These are phyloP conservation scores for Schizosaccharomyces japonicus DNA, from an alignment of 805 yeast genomes.

Conservation along the genomic window DNA sequence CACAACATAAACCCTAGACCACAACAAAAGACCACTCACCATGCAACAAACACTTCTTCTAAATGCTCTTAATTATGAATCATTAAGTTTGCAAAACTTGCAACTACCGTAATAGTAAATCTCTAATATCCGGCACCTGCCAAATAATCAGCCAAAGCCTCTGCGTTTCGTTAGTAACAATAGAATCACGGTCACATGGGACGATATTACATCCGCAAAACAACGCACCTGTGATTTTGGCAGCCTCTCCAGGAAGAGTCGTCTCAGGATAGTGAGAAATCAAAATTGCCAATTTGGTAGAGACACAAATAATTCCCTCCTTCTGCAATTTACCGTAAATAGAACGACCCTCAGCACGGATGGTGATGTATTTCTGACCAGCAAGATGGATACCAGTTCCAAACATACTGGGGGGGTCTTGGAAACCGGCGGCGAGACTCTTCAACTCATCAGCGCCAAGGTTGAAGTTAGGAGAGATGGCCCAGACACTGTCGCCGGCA, in stretches of 20 bases:
- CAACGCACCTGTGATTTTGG: constrained; percentile 76
- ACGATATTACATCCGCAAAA: background rate
- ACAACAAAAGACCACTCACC: too few species aligned
- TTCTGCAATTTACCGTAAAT: constrained; percentile 41
- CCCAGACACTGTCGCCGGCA: constrained; percentile 92
- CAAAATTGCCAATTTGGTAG: constrained; percentile 79
- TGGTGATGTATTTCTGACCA: constrained; percentile 66
- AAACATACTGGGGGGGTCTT: constrained; percentile 56
- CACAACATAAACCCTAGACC: too few species aligned
- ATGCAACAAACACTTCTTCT: too few species aligned
- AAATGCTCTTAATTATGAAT: too few species aligned
- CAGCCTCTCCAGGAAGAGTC: constrained; percentile 83
- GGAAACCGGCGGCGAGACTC: constrained; percentile 56
- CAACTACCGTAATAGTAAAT: too few species aligned
- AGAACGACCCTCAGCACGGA: constrained; percentile 77
- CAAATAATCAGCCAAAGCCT: constrained; percentile 52
- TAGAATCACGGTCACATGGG: background rate
- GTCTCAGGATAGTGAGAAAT: constrained; percentile 87
- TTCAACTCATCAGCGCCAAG: constrained; percentile 47
- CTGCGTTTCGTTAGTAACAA: background rate
- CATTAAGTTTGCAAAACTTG: too few species aligned
- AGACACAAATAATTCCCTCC: constrained; percentile 70
- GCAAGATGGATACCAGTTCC: constrained; percentile 66
- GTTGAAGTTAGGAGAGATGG: constrained; percentile 42
- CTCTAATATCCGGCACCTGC: constrained; percentile 57